Percentiles rank a stretch among this genome's conserved stretches.
These are phyloP conservation scores for Lactarius hengduanensis DNA, from an alignment of 768 basidiomycete genomes.

Conservation along the genomic window DNA sequence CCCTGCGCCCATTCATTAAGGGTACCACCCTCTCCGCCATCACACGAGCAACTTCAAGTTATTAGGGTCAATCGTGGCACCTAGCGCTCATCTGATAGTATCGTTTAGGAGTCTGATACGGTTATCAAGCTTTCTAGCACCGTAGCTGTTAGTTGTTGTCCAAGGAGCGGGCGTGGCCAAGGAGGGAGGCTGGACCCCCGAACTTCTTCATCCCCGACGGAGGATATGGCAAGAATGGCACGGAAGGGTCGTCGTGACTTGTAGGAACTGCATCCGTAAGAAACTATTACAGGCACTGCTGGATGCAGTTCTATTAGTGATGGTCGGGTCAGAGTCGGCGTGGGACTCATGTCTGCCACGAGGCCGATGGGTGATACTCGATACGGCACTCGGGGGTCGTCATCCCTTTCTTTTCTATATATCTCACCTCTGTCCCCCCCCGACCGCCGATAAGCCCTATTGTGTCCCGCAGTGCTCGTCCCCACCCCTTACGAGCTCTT, in stretches of 20 bases:
- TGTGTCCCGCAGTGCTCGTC: conserved; percentile 16
- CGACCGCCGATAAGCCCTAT: conserved; percentile 20
- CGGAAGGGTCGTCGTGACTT: neutral
- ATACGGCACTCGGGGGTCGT: conserved; percentile 18
- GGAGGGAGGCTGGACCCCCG: neutral
- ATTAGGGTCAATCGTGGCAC: conserved; percentile 14
- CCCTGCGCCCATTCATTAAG: conserved; percentile 18
- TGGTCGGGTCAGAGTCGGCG: neutral
- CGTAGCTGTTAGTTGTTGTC: neutral
- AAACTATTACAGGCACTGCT: neutral
- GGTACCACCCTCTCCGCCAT: conserved; percentile 1
- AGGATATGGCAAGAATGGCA: conserved; percentile 6
- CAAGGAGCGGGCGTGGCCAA: conserved; percentile 9
- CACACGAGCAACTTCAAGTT: conserved; percentile 11
- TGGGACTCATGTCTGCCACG: conserved; percentile 23
- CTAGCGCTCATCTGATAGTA: conserved; percentile 21
- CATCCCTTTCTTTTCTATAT: conserved; percentile 21
- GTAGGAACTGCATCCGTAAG: neutral
- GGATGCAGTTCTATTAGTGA: neutral
- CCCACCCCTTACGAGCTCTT: conserved; percentile 6
- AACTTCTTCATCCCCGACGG: conserved; percentile 11
- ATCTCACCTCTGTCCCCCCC: conserved; percentile 8
- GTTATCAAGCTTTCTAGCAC: conserved; percentile 17
- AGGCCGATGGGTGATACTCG: conserved; percentile 18
- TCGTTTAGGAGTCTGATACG: conserved; percentile 10